A percentile compares a stretch with the other conserved stretches of the same genome.
These are phyloP conservation scores for Pythium dissimile DNA, from an alignment of 352 stramenopile genomes.

Conservation along the genomic window DNA sequence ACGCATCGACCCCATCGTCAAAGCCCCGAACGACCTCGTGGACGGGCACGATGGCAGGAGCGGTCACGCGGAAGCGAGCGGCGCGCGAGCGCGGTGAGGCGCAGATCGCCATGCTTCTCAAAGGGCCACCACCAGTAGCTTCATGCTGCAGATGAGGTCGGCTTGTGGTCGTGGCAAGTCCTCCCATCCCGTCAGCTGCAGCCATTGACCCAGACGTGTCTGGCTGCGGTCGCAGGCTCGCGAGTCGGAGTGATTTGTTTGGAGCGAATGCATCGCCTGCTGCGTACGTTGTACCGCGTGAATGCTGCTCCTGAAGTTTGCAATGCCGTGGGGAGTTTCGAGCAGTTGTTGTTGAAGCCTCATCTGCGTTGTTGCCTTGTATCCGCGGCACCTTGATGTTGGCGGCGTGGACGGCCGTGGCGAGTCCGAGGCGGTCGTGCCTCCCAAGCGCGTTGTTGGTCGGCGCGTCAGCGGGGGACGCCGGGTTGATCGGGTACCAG, in stretches of 20 bases:
- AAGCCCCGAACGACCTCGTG: slow-evolving; percentile 53
- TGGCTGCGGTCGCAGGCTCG: not conserved
- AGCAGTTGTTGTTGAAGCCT: not conserved
- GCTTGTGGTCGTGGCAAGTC: too few species aligned
- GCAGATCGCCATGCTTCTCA: too few species aligned
- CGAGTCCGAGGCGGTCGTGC: slow-evolving; percentile 16
- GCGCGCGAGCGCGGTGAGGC: slow-evolving; percentile 3
- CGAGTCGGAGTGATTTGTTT: slow-evolving; percentile 39
- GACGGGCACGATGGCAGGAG: slow-evolving; percentile 25
- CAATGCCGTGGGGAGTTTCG: slow-evolving; percentile 11
- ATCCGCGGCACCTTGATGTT: slow-evolving; percentile 11
- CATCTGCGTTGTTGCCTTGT: not conserved
- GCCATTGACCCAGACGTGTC: not conserved
- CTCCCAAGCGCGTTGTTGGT: not conserved
- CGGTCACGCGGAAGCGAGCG: slow-evolving; percentile 2
- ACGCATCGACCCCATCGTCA: slow-evolving; percentile 47
- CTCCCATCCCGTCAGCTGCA: too few species aligned
- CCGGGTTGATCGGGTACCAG: slow-evolving; percentile 33
- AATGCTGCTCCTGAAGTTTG: slow-evolving; percentile 14
- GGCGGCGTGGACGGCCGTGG: slow-evolving; percentile 3
- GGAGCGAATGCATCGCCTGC: slow-evolving; percentile 37
- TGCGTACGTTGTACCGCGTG: too few species aligned
- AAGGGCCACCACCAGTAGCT: too few species aligned
- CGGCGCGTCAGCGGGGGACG: not conserved
- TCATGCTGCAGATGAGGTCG: too few species aligned